Conservation (phyloP, 2,329 filamentous ascomycete genomes). For the Claviceps quebecensis region DNA sequence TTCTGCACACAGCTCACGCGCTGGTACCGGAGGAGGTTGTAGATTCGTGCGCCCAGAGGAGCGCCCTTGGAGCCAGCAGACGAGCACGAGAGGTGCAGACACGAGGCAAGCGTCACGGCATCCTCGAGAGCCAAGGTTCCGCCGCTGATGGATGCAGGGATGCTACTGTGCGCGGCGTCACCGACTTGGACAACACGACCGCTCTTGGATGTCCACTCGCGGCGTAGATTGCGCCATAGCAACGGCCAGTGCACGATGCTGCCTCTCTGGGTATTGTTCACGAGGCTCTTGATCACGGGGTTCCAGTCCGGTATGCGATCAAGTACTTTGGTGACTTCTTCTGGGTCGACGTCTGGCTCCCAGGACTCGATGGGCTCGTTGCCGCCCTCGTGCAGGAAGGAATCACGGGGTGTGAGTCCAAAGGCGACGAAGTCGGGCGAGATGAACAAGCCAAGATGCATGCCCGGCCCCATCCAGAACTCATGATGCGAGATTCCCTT, state of each 20-base stretch:
- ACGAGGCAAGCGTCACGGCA: constrained; percentile 9
- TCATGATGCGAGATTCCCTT: neutral
- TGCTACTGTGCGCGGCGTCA: constrained; percentile 10
- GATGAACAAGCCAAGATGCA: constrained; percentile 1
- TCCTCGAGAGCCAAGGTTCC: constrained; percentile 11
- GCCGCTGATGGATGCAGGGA: constrained; percentile 10
- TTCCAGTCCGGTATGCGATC: neutral
- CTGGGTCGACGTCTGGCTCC: constrained; percentile 1
- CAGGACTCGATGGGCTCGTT: constrained; percentile 1
- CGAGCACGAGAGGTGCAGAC: constrained; percentile 5
- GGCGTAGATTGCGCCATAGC: constrained; percentile 7
- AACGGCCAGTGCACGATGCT: constrained; percentile 9
- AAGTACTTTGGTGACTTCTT: neutral
- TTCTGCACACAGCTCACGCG: constrained; percentile 3
- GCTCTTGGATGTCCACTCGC: constrained; percentile 6
- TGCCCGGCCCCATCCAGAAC: constrained; percentile 2
- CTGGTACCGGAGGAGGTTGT: constrained; percentile 5
- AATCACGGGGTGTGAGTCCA: constrained; percentile 1
- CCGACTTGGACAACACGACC: constrained; percentile 11
- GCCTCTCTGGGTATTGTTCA: neutral
- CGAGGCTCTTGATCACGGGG: constrained; percentile 1
- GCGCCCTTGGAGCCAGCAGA: neutral
- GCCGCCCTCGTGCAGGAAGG: neutral
- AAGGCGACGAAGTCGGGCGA: neutral
- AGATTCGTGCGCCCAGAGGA: neutral